These are phyloP conservation scores for Microbotryum lychnidis-dioicae DNA, from an alignment of 1,284 basidiomycete species.

Conservation along the genomic window DNA sequence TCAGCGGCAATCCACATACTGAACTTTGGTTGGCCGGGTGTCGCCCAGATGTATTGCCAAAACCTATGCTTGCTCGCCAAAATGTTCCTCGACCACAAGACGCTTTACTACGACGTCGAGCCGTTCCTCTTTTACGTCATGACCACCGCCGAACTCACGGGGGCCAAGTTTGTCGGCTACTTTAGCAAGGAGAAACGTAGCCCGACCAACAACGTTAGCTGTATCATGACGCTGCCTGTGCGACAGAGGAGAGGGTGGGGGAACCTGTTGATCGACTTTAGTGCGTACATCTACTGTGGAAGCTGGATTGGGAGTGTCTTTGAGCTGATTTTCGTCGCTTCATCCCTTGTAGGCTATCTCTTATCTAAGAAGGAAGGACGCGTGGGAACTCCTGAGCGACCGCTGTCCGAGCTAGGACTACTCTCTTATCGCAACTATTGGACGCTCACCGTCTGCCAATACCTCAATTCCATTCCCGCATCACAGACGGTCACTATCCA, in stretches of 20 bases:
- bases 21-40: not conserved
- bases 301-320: not conserved
- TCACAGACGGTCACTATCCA: not conserved
- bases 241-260: conserved; percentile 92
- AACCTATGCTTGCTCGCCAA: conserved; percentile 98
- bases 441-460: conserved; percentile 72
- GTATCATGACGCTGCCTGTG: conserved; percentile 98
- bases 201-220: conserved; percentile 93
- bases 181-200: conserved; percentile 99
- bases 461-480: conserved; percentile 7
- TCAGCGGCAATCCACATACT: not conserved
- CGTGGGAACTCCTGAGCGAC: conserved; percentile 83
- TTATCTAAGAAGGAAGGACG: conserved; percentile 89
- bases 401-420: conserved; percentile 78
- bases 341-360: conserved; percentile 63
- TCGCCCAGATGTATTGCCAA: conserved; percentile 83
- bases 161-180: conserved; percentile 93
- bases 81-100: conserved; percentile 99
- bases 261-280: conserved; percentile 90
- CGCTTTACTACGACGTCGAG: conserved; percentile 98
- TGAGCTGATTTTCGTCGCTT: not conserved
- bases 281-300: conserved; percentile 50
- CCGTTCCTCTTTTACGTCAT: conserved; percentile 99
- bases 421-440: conserved; percentile 93
- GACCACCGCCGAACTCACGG: conserved; percentile 74